Conservation (phyloP, 1,284 basidiomycete species). For the Sporisorium exsertum region DNA sequence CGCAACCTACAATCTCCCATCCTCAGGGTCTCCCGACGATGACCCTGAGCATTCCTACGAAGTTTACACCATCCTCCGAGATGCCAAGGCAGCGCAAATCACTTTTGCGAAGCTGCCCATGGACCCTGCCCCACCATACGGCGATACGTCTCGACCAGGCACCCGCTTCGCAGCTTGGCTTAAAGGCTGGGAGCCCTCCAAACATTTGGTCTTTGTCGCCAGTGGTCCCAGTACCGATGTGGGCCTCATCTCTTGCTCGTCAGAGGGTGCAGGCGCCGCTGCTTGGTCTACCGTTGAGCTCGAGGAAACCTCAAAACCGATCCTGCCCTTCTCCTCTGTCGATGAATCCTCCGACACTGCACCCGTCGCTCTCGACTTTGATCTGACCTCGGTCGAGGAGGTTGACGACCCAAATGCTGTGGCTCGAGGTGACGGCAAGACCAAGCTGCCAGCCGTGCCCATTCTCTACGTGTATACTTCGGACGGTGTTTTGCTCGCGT, state of each 20-base stretch:
- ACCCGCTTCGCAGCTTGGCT: slow-evolving; percentile 74
- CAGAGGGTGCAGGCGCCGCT: slow-evolving; percentile 65
- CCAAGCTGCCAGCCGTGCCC: slow-evolving; percentile 73
- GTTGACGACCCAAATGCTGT: slow-evolving; percentile 75
- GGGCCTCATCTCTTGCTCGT: slow-evolving; percentile 75
- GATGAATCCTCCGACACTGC: slow-evolving; percentile 81
- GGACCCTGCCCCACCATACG: slow-evolving; percentile 74
- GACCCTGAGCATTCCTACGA: slow-evolving; percentile 72
- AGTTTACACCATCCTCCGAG: slow-evolving; percentile 75
- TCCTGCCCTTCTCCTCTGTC: slow-evolving; percentile 75
- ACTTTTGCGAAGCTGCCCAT: slow-evolving; percentile 73
- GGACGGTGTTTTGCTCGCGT: slow-evolving; percentile 82
- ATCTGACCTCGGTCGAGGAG: slow-evolving; percentile 75
- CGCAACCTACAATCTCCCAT: slow-evolving; percentile 74
- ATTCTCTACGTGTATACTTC: slow-evolving; percentile 82
- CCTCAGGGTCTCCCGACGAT: slow-evolving; percentile 30
- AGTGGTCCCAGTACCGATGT: slow-evolving; percentile 82
- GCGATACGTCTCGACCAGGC: slow-evolving; percentile 74
- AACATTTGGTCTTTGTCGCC: slow-evolving; percentile 77
- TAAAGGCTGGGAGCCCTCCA: slow-evolving; percentile 77
- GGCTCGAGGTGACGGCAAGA: slow-evolving; percentile 70
- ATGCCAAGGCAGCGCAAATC: slow-evolving; percentile 75
- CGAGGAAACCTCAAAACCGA: slow-evolving; percentile 79
- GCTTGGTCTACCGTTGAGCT: slow-evolving; percentile 79
- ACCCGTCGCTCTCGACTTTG: slow-evolving; percentile 77